These are phyloP conservation scores for Tylopilus felleus DNA, from an alignment of 768 basidiomycete species.

Conservation along the genomic window DNA sequence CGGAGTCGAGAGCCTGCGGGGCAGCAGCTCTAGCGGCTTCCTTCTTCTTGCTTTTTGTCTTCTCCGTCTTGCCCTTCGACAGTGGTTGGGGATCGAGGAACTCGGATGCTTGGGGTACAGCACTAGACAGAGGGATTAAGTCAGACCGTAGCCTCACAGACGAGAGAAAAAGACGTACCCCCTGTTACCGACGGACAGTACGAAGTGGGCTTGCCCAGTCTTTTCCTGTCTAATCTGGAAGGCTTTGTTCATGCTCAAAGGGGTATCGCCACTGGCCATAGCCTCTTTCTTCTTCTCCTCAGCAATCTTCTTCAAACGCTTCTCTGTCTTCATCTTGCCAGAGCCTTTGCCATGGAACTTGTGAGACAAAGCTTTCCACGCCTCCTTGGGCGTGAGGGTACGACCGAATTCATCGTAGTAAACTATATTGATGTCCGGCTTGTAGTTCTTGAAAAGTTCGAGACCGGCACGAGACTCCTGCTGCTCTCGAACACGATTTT, in stretches of 20 bases:
- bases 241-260: conserved; percentile 89
- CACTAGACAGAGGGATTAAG: conserved; percentile 42
- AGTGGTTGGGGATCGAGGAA: conserved; percentile 80
- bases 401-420: conserved; percentile 98
- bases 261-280: conserved; percentile 95
- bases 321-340: conserved; percentile 96
- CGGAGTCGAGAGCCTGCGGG: conserved; percentile 43
- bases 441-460: conserved; percentile 89
- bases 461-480: conserved; percentile 81
- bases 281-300: conserved; percentile 93
- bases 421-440: conserved; percentile 93
- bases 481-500: conserved; percentile 88
- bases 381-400: conserved; percentile 85
- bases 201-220: conserved; percentile 94
- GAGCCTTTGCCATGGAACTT: conserved; percentile 98
- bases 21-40: conserved; percentile 49
- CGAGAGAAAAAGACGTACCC: conserved; percentile 50
- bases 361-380: conserved; percentile 97
- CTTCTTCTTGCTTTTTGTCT: conserved; percentile 77
- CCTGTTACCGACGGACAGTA: conserved; percentile 89
- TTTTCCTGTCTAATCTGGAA: conserved; percentile 94
- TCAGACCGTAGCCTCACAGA: background rate
- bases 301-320: conserved; percentile 93
- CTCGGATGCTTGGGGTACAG: conserved; percentile 81
- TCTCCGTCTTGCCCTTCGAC: conserved; percentile 81